These are phyloP conservation scores for Naganishia randhawae DNA, from an alignment of 768 basidiomycete species.

Conservation along the genomic window DNA sequence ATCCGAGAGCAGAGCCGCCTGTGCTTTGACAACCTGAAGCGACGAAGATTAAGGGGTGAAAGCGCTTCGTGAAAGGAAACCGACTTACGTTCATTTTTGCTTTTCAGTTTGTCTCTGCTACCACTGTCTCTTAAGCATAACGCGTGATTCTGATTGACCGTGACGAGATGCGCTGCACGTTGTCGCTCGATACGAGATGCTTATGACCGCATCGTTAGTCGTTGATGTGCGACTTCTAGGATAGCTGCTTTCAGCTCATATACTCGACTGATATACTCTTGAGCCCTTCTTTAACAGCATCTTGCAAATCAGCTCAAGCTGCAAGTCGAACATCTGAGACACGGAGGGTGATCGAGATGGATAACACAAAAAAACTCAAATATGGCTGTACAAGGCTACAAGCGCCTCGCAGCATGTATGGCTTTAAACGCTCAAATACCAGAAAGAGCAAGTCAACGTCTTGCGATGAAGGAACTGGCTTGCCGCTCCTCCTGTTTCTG, in stretches of 20 bases:
- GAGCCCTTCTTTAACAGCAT: too few relatives aligned
- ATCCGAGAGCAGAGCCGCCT: constrained; percentile 80
- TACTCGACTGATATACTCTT: too few relatives aligned
- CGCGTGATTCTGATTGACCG: neutral
- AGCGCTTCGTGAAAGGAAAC: neutral
- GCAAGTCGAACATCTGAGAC: neutral
- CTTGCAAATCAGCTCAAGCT: neutral
- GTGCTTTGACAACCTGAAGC: constrained; percentile 55
- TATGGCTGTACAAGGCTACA: too few relatives aligned
- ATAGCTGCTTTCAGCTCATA: too few relatives aligned
- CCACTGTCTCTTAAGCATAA: neutral
- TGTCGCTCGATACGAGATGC: neutral
- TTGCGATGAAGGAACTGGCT: too few relatives aligned
- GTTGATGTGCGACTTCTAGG: neutral
- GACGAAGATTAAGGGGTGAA: neutral
- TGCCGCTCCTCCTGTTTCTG: too few relatives aligned
- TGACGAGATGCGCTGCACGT: neutral
- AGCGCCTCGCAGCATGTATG: too few relatives aligned
- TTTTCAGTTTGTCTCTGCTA: neutral
- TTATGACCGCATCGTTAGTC: neutral
- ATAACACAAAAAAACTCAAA: neutral
- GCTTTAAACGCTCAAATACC: too few relatives aligned
- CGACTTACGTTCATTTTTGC: constrained; percentile 10
- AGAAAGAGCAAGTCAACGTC: too few relatives aligned
- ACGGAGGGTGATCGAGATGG: neutral